phyloP scores from a whole-genome alignment of 352 stramenopile genomes.

The Pythium utonaiense region DNA sequence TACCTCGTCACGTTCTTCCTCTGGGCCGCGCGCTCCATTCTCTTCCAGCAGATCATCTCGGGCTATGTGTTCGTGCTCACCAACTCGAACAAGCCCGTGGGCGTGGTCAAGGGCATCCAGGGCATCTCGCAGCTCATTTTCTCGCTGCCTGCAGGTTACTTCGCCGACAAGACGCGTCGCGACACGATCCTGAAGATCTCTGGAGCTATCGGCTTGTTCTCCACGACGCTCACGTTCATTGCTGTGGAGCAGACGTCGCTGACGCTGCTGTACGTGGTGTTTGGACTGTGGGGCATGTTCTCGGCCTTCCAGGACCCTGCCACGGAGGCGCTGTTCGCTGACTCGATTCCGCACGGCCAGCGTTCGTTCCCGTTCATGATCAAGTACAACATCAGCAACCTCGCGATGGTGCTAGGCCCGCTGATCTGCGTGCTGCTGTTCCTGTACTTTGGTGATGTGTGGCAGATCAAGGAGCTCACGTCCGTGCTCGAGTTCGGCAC shows the following conservation, averaged over 20 bases:
- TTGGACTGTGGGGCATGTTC: constrained; percentile 81
- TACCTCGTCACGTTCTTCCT: too few species aligned
- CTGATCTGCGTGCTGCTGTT: constrained; percentile 69
- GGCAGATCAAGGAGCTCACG: too few species aligned
- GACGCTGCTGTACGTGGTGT: constrained; percentile 52
- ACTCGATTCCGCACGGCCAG: constrained; percentile 68
- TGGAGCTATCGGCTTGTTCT: constrained; percentile 29
- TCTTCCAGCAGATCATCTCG: constrained; percentile 51
- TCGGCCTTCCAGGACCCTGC: constrained; percentile 68
- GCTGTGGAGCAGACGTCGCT: too few species aligned
- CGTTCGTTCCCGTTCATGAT: constrained; percentile 76
- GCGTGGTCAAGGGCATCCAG: constrained; percentile 42
- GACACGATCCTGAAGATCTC: constrained; percentile 52
- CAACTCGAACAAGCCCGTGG: constrained; percentile 41
- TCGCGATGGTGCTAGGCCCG: constrained; percentile 46
- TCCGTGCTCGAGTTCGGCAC: constrained; percentile 71
- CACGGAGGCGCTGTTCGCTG: constrained; percentile 79
- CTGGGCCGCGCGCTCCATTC: too few species aligned
- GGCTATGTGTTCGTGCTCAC: constrained; percentile 63
- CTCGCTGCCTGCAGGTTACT: constrained; percentile 49
- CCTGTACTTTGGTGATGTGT: constrained; percentile 63
- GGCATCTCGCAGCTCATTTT: constrained; percentile 52
- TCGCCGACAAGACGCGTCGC: constrained; percentile 48
- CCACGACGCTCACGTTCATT: constrained; percentile 47
- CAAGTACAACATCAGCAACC: constrained; percentile 61